Percentiles rank a stretch among this genome's conserved stretches.
These are phyloP conservation scores for Exophiala alcalophila DNA, from an alignment of 2,329 filamentous ascomycete genomes.

Conservation along the genomic window DNA sequence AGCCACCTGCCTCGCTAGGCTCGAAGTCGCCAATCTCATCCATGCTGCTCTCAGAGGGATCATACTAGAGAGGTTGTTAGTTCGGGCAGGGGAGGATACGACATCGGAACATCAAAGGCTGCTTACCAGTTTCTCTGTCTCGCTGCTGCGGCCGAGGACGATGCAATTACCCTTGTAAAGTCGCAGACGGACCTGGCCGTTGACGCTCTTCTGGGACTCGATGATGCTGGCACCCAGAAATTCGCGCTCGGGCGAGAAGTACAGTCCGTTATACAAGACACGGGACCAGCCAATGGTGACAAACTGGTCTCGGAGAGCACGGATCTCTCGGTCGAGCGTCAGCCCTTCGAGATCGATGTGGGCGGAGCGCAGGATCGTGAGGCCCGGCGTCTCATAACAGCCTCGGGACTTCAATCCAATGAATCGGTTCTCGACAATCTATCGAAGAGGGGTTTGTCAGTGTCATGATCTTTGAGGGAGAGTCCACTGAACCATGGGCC, in stretches of 20 bases:
- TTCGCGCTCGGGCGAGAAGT: constrained; percentile 69
- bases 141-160: constrained; percentile 57
- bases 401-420: constrained; percentile 77
- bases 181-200: constrained; percentile 60
- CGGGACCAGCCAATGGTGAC: constrained; percentile 58
- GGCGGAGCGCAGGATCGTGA: constrained; percentile 55
- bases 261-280: constrained; percentile 35
- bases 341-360: constrained; percentile 65
- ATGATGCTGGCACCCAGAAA: constrained; percentile 65
- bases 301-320: constrained; percentile 68
- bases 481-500: no score
- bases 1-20: constrained; percentile 64
- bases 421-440: constrained; percentile 80
- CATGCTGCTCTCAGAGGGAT: constrained; percentile 64
- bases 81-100: not conserved
- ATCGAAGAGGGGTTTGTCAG: no score
- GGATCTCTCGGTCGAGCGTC: constrained; percentile 65
- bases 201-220: constrained; percentile 60
- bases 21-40: constrained; percentile 68
- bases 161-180: constrained; percentile 64
- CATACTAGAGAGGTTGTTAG: constrained; percentile 45
- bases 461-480: no score
- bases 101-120: not conserved
- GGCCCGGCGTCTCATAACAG: constrained; percentile 62
- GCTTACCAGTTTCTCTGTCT: constrained; percentile 61